Evolutionary conservation across 192 early-diverging fungal species (phyloP), one percentile per base, ranked within the genome.

Genomic region (Podila epicladia): DNA sequence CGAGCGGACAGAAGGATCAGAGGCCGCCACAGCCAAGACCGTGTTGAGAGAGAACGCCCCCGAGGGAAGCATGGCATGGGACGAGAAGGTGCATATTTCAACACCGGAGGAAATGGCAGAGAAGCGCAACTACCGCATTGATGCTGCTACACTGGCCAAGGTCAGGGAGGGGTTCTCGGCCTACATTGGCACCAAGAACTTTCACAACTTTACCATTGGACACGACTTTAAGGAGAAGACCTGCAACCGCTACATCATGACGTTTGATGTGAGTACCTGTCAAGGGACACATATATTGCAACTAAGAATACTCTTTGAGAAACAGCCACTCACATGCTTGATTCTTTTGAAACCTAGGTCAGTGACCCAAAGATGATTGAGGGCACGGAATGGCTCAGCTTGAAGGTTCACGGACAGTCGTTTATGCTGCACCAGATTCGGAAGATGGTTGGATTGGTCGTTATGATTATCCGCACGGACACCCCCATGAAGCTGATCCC

Each of bases 371-470:
- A 90, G 82, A 69, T 91, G 49, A 91, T 92, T 62, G 64, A 90
- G 17, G 87, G 85, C 24, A 83, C 87, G 29, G 97, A 99, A 79
- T 99, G 97, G 98, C 75, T 99, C 29, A 93, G 92, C 35, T 82
- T 97, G 32, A 97, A 96, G 73, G 92, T 99, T 31, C 88, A 93
- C 71, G 98, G 98, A 5, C 97, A 99, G 83, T 93, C 94, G 49
- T 99, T 99, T 71, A 99, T 99, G 97, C 86, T 99, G 37, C 97
- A 99, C 86, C 98, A 99, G 86, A 99, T 99, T 73, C 93, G 98
- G 45, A 99, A 99, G 76, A 99, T 99, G 98, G 95, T 99, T 69
- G 95, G 97, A 0, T 85, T 99, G 62, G 91, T 92, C 9, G 87
- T 97, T 5, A 79, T 99, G 83, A 86, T 94, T 69, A 87, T 95